Base-by-base conservation (phyloP, 2,329 filamentous ascomycete species). In the Colletotrichum chlorophyti region DNA sequence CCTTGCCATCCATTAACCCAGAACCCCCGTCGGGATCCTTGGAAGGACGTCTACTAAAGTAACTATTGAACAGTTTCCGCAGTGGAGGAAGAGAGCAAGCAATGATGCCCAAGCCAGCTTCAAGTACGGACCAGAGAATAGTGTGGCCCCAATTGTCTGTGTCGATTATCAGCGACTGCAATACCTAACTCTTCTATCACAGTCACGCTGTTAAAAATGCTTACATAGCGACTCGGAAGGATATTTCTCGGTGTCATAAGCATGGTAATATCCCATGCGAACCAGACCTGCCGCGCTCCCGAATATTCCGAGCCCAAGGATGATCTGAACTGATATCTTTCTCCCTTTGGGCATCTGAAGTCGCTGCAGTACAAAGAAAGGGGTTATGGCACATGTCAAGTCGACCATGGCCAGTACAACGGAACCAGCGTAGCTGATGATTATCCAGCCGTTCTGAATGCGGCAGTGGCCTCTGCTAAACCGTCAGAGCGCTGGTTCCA, bases 381-480 rank as follows among this genome's bases (percentile, higher is more conserved):
- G 69, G 4, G 64, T 65, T 10, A 65, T 65, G 8, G 66, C 68
- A 45, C 64, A 69, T 1, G 63, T 55, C 66, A 68, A 70, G 42
- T 70, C 69, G 0, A 65, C 58, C 2, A 64, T 48, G 1, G 66
- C 65, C 11, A 65, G 63, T 3, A 66, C 55, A 2, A 61, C 43
- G 0, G 66, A 60, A 6, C 61, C 62, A 10, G 43, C 32, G 37
- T 61, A 60, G 48, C 60, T 63, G 41, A 64, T 26, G 15, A 21
- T 4, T 14, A 41, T 23, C 34, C 47, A 31, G 6, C 47, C 34
- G 4, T 34, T 9, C 6, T 5, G 29, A 4, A 35, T 35, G 21
- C 45, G 21, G n/a, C 45, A 48, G 14, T 35, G 26, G 8, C 45
- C 43, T 2, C 45, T 37, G 4, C 1, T 5, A 27, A 4, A 7